A percentile compares a stretch with the other conserved stretches of the same genome.
Conservation (phyloP, 805 yeast genomes). For the Cyberlindnera lachancei region DNA sequence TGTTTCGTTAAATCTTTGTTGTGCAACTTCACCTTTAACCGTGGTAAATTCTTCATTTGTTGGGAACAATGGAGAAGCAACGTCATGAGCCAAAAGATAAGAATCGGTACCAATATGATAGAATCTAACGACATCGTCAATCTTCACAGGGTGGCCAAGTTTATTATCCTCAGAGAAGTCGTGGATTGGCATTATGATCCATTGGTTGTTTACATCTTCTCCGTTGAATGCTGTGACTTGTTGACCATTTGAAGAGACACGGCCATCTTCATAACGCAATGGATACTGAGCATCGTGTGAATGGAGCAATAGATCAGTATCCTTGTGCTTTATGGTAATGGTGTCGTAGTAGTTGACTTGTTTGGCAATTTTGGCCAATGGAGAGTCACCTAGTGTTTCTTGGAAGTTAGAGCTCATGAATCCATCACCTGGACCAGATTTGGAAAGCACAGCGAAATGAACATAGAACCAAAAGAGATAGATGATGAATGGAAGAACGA, state of each 20-base stretch:
- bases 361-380: constrained; percentile 61
- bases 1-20: constrained; percentile 58
- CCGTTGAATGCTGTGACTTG: constrained; percentile 73
- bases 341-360: constrained; percentile 70
- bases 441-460: constrained; percentile 74
- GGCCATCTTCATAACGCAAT: constrained; percentile 90
- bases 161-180: constrained; percentile 35
- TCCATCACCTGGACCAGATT: constrained; percentile 92
- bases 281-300: constrained; percentile 77
- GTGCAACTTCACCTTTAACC: constrained; percentile 52
- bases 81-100: constrained; percentile 82
- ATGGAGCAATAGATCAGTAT: constrained; percentile 72
- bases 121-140: constrained; percentile 72
- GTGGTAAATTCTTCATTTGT: constrained; percentile 94
- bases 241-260: constrained; percentile 90
- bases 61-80: constrained; percentile 86
- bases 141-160: constrained; percentile 43
- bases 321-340: constrained; percentile 73
- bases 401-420: constrained; percentile 96
- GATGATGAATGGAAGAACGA: constrained; percentile 73
- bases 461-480: constrained; percentile 88
- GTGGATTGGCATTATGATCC: constrained; percentile 72
- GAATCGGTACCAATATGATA: constrained; percentile 78
- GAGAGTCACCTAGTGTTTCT: constrained; percentile 81
- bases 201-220: constrained; percentile 62